Conservation (phyloP, 306 rosid genomes). For the Fragaria ananassa region DNA sequence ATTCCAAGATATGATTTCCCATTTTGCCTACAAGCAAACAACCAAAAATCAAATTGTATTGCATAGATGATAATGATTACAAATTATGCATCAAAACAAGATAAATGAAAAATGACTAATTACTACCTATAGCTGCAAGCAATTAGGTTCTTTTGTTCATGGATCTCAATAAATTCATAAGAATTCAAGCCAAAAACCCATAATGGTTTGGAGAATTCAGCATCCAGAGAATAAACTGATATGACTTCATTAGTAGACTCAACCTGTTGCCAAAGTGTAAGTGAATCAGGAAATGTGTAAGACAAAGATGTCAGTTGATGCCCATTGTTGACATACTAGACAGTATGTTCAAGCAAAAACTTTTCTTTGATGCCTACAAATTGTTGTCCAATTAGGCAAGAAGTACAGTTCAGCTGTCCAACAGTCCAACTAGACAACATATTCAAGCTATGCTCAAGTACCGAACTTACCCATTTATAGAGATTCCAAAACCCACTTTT, state of each 20-base stretch:
- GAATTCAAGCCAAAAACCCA: conserved; percentile 83
- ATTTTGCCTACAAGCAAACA: conserved; percentile 54
- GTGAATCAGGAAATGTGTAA: neutral
- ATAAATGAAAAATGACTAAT: conserved; percentile 1
- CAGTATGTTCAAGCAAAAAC: conserved; percentile 13
- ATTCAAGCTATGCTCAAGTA: neutral
- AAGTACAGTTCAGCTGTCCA: neutral
- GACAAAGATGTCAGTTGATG: neutral
- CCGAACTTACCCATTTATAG: conserved; percentile 78
- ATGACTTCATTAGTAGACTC: conserved; percentile 68
- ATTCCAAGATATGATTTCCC: conserved; percentile 88
- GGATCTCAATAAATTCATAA: conserved; percentile 58
- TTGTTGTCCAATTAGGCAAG: neutral
- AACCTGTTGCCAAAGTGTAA: conserved; percentile 47
- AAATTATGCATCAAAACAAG: conserved; percentile 4
- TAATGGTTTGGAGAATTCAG: conserved; percentile 80
- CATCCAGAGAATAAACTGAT: conserved; percentile 64
- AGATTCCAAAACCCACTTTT: conserved; percentile 87
- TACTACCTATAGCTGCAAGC: conserved; percentile 83
- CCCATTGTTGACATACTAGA: conserved; percentile 4
- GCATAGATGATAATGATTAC: neutral
- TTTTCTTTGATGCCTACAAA: neutral
- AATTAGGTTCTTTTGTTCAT: conserved; percentile 42
- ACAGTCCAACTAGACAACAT: neutral
- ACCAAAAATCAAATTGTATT: conserved; percentile 9